Evolutionary conservation across 2,329 filamentous ascomycete genomes (phyloP).

Genomic region (Graphium sp.): DNA sequence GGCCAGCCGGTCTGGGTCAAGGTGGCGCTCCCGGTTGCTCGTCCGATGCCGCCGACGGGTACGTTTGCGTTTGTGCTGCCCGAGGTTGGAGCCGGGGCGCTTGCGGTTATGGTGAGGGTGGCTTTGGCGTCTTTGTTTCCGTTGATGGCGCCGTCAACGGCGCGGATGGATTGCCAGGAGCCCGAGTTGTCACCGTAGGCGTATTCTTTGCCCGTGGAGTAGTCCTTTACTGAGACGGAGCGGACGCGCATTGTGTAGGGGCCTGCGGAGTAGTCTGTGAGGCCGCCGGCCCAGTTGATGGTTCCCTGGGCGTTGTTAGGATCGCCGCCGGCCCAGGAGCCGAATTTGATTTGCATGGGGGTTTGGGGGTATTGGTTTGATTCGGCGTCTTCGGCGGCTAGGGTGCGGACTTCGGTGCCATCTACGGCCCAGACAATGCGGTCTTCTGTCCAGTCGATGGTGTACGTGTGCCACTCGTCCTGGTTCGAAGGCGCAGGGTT

Average conservation of each 20-base stretch:
- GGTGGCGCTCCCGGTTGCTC: constrained; percentile 32
- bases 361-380: constrained; percentile 76
- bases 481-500: constrained; percentile 56
- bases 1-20: constrained; percentile 47
- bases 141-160: constrained; percentile 65
- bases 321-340: constrained; percentile 85
- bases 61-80: constrained; percentile 46
- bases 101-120: constrained; percentile 32
- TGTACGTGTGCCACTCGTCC: constrained; percentile 66
- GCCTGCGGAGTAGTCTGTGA: constrained; percentile 66
- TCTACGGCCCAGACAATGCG: constrained; percentile 81
- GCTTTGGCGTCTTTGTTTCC: constrained; percentile 42
- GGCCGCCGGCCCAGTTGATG: constrained; percentile 75
- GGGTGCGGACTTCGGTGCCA: constrained; percentile 57
- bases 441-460: constrained; percentile 75
- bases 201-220: constrained; percentile 82
- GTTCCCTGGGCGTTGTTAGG: constrained; percentile 63
- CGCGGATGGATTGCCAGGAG: constrained; percentile 64
- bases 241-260: constrained; percentile 79
- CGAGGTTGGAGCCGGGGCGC: constrained; percentile 46
- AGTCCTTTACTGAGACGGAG: constrained; percentile 65
- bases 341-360: constrained; percentile 87
- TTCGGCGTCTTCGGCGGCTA: constrained; percentile 53
- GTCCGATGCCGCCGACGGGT: constrained; percentile 52
- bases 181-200: constrained; percentile 65